phyloP scores from a whole-genome alignment of 2,329 filamentous ascomycete species.

The Diaporthe nobilis region DNA sequence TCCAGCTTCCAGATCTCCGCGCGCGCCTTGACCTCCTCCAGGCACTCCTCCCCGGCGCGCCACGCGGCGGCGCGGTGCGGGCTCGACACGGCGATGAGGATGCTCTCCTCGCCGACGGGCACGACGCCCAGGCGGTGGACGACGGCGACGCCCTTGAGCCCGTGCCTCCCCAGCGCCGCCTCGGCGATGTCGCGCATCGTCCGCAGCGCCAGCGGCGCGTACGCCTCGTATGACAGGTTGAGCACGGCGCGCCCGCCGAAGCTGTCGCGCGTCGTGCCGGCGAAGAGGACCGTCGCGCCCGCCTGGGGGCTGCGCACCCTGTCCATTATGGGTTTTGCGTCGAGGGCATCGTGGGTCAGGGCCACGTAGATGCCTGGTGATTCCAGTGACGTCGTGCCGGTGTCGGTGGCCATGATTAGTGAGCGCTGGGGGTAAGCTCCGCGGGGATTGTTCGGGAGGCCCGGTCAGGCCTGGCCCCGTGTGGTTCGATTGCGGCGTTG shows the following conservation, averaged over 20 bases:
- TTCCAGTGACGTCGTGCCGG: slow-evolving; percentile 5
- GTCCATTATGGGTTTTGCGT: slow-evolving; percentile 70
- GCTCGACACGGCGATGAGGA: slow-evolving; percentile 87
- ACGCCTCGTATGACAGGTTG: slow-evolving; percentile 82
- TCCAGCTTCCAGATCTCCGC: slow-evolving; percentile 98
- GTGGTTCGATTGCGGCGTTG: neutral
- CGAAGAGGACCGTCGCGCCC: slow-evolving; percentile 83
- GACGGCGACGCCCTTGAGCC: slow-evolving; percentile 81
- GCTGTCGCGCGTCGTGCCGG: slow-evolving; percentile 82
- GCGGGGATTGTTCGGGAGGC: neutral
- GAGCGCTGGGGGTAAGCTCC: neutral
- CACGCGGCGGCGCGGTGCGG: slow-evolving; percentile 89
- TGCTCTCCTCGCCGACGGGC: slow-evolving; percentile 92
- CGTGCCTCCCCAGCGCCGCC: slow-evolving; percentile 70
- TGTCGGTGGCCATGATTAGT: slow-evolving; percentile 45
- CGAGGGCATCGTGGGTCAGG: slow-evolving; percentile 75
- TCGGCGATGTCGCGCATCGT: slow-evolving; percentile 77
- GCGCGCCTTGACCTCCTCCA: slow-evolving; percentile 87
- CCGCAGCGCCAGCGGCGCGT: slow-evolving; percentile 77
- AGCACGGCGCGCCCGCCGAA: slow-evolving; percentile 81
- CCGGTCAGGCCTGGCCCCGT: neutral
- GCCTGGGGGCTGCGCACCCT: slow-evolving; percentile 80
- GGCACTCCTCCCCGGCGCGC: slow-evolving; percentile 88
- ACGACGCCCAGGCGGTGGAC: slow-evolving; percentile 88
- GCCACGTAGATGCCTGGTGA: slow-evolving; percentile 70